These are phyloP conservation scores for Polyporus arcularius DNA, from an alignment of 768 basidiomycete species.

Conservation along the genomic window DNA sequence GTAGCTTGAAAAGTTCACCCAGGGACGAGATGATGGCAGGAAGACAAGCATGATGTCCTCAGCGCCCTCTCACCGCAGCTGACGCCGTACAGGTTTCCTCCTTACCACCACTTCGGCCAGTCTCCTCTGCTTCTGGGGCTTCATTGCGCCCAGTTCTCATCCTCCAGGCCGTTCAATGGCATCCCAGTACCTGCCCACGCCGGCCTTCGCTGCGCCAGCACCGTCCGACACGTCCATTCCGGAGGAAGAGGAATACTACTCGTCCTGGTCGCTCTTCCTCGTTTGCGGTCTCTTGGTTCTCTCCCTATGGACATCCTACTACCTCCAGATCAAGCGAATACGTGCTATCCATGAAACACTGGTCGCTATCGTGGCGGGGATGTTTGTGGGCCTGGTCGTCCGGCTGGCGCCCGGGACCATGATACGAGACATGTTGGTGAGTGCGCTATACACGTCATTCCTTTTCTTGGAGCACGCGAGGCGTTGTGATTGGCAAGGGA, in stretches of 20 bases:
- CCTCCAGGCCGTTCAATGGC: constrained; percentile 8
- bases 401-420: constrained; percentile 89
- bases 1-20: too few species aligned
- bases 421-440: constrained; percentile 96
- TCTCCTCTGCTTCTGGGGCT: constrained; percentile 9
- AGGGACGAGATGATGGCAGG: background rate
- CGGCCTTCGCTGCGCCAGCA: constrained; percentile 16
- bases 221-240: constrained; percentile 25
- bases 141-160: constrained; percentile 12
- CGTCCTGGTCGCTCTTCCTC: constrained; percentile 92
- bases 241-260: constrained; percentile 89
- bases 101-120: constrained; percentile 9
- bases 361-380: constrained; percentile 93
- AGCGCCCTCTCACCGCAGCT: constrained; percentile 9
- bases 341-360: constrained; percentile 95
- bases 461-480: too few species aligned
- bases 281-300: constrained; percentile 91
- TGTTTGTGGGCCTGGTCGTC: constrained; percentile 92
- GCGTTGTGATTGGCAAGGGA: background rate
- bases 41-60: background rate
- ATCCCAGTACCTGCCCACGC: constrained; percentile 12
- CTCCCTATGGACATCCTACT: constrained; percentile 96
- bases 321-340: constrained; percentile 95
- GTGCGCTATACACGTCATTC: constrained; percentile 31
- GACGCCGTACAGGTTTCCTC: constrained; percentile 4